These are phyloP conservation scores for Tilletia indica DNA, from an alignment of 1,284 basidiomycete species.

Conservation along the genomic window DNA sequence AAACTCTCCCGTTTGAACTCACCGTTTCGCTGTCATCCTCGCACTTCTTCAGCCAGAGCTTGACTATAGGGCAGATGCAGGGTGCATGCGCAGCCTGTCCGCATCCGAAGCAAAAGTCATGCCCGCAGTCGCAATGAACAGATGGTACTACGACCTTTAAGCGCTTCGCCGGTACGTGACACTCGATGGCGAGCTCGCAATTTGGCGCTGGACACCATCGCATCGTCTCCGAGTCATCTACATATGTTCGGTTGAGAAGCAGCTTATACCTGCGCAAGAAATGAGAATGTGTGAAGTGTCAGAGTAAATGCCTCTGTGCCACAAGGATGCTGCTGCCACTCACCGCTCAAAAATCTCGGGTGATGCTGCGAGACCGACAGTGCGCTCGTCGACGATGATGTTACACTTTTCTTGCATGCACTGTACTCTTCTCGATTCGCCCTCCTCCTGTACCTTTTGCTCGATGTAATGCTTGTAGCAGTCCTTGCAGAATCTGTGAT, in stretches of 20 bases:
- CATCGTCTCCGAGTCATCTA: conserved; percentile 76
- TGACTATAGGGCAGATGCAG: conserved; percentile 81
- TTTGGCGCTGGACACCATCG: conserved; percentile 82
- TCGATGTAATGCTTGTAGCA: conserved; percentile 85
- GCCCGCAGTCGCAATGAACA: conserved; percentile 72
- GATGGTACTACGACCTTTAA: conserved; percentile 77
- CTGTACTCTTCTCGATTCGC: conserved; percentile 74
- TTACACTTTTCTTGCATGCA: conserved; percentile 92
- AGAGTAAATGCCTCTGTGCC: not conserved
- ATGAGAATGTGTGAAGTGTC: conserved; percentile 33
- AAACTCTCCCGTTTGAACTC: not conserved
- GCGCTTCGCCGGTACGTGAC: conserved; percentile 64
- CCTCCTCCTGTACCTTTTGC: conserved; percentile 85
- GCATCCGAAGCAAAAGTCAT: conserved; percentile 65
- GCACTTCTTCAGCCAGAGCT: conserved; percentile 95
- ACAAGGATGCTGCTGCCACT: not conserved
- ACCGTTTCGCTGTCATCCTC: conserved; percentile 90
- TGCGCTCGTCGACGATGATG: conserved; percentile 64
- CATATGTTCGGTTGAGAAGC: conserved; percentile 84
- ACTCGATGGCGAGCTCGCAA: conserved; percentile 78
- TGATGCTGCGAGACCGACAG: conserved; percentile 40
- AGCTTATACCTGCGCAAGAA: conserved; percentile 71
- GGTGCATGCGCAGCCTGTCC: conserved; percentile 74
- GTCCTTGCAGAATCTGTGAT: conserved; percentile 57
- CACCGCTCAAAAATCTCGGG: conserved; percentile 56